A percentile compares a stretch with the other conserved stretches of the same genome.
These are phyloP conservation scores for Physaria fendleri DNA, from an alignment of 345 rosid genomes.

Conservation along the genomic window DNA sequence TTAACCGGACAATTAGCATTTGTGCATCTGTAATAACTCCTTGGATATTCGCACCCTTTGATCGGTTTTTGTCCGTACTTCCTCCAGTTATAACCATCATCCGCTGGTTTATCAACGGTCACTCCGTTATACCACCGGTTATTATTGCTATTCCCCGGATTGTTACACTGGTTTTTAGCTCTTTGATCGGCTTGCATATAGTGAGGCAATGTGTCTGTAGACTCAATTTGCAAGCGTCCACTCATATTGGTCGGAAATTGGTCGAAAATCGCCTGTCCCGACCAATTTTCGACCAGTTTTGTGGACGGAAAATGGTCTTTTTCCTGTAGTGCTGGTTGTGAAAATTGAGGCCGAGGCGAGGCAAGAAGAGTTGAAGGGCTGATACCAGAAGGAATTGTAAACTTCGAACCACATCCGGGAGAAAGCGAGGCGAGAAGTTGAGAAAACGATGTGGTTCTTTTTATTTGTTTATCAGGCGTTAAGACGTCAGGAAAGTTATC, in stretches of 20 bases:
- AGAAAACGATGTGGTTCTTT: conserved; percentile 53
- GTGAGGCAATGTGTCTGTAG: conserved; percentile 12
- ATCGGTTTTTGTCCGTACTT: conserved; percentile 96
- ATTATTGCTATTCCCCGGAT: conserved; percentile 14
- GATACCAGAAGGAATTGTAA: conserved; percentile 78
- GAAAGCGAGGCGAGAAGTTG: conserved; percentile 80
- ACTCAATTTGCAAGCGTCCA: no score
- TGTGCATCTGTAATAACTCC: conserved; percentile 97
- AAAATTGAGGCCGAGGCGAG: no score
- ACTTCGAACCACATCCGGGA: conserved; percentile 51
- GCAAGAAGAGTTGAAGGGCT: conserved; percentile 89
- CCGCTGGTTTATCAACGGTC: conserved; percentile 70
- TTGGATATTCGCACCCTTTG: conserved; percentile 86
- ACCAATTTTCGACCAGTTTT: no score
- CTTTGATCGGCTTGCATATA: conserved; percentile 47
- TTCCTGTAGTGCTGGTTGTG: no score
- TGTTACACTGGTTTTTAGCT: conserved; percentile 33
- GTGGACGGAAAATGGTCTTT: no score
- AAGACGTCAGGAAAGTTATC: conserved; percentile 44
- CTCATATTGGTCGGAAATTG: no score
- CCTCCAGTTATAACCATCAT: conserved; percentile 96
- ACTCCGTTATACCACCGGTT: conserved; percentile 29
- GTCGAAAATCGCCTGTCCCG: no score
- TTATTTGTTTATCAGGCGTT: conserved; percentile 30
- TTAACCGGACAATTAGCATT: conserved; percentile 72